A percentile compares a stretch with the other conserved stretches of the same genome.
These are phyloP conservation scores for Styphnolobium japonicum DNA, from an alignment of 306 rosid species.

Conservation along the genomic window DNA sequence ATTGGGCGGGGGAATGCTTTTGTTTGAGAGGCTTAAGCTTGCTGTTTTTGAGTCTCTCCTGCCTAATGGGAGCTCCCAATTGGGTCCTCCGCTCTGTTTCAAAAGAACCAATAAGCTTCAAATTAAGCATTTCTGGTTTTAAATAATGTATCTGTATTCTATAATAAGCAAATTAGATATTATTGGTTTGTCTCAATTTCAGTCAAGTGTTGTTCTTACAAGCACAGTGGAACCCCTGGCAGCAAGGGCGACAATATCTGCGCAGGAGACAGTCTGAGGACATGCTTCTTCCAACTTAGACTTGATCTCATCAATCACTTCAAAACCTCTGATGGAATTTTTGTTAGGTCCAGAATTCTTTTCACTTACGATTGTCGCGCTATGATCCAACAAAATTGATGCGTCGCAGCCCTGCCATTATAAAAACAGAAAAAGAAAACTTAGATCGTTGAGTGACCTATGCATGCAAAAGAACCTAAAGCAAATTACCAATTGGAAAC, in stretches of 20 bases:
- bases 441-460: not conserved
- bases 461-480: not conserved
- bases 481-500: not conserved
- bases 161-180: not conserved
- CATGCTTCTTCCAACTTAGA: constrained; percentile 68
- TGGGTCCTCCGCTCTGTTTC: constrained; percentile 86
- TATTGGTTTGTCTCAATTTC: not conserved
- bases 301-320: constrained; percentile 80
- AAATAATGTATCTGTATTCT: not conserved
- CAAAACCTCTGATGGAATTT: constrained; percentile 70
- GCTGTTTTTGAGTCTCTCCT: constrained; percentile 79
- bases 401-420: constrained; percentile 73
- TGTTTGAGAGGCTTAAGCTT: constrained; percentile 61
- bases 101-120: not conserved
- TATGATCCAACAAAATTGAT: constrained; percentile 66
- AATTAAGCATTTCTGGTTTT: not conserved
- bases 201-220: constrained; percentile 33
- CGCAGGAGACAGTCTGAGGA: constrained; percentile 77
- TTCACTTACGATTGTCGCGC: constrained; percentile 50
- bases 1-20: constrained; percentile 72
- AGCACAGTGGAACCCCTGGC: constrained; percentile 73
- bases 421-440: not conserved
- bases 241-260: constrained; percentile 82
- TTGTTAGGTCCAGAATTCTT: constrained; percentile 69
- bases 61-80: constrained; percentile 81